phyloP scores from a whole-genome alignment of 2,329 filamentous ascomycete species.

The Epichloe baconii region DNA sequence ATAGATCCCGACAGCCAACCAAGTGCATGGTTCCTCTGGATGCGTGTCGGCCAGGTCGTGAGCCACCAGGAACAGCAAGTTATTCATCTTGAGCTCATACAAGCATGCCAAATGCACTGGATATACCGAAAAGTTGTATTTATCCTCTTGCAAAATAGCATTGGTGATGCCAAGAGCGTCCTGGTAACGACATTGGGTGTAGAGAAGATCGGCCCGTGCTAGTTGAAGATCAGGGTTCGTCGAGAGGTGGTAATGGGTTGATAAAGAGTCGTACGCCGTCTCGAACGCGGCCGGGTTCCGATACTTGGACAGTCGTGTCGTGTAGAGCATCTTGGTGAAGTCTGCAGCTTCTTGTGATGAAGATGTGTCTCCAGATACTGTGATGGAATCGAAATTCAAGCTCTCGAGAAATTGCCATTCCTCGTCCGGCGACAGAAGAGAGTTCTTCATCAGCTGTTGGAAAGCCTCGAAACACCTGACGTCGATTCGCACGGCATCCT shows the following conservation, averaged over 20 bases:
- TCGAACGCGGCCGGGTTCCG: slow-evolving; percentile 74
- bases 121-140: slow-evolving; percentile 80
- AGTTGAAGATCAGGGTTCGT: slow-evolving; percentile 83
- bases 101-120: slow-evolving; percentile 86
- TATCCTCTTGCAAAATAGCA: slow-evolving; percentile 67
- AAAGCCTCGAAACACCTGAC: slow-evolving; percentile 98
- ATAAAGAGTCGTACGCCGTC: slow-evolving; percentile 76
- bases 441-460: slow-evolving; percentile 94
- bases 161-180: slow-evolving; percentile 78
- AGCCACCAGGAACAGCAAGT: slow-evolving; percentile 78
- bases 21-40: slow-evolving; percentile 80
- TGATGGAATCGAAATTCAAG: slow-evolving; percentile 78
- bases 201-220: slow-evolving; percentile 79
- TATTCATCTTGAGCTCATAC: slow-evolving; percentile 75
- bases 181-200: slow-evolving; percentile 86
- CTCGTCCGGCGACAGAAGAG: slow-evolving; percentile 76
- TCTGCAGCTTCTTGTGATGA: slow-evolving; percentile 76
- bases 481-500: slow-evolving; percentile 90
- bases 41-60: slow-evolving; percentile 89
- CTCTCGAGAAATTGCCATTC: slow-evolving; percentile 83
- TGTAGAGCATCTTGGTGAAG: slow-evolving; percentile 94
- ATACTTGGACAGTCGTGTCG: slow-evolving; percentile 89
- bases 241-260: slow-evolving; percentile 81
- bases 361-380: slow-evolving; percentile 49
- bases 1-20: slow-evolving; percentile 90